phyloP scores from a whole-genome alignment of 164 flowering plant species.

The Vitis amurensis region DNA sequence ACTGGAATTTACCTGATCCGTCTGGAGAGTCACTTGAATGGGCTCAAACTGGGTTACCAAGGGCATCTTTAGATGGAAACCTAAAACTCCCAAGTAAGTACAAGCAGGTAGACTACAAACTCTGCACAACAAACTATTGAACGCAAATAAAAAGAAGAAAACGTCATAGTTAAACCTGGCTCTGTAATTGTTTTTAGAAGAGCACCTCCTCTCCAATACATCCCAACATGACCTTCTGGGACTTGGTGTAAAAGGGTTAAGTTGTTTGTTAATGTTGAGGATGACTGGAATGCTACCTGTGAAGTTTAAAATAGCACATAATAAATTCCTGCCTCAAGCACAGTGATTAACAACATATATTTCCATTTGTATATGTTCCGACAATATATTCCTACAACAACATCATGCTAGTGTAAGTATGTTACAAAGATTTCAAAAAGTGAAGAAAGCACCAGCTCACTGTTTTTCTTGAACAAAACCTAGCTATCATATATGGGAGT shows the following conservation, averaged over 20 bases:
- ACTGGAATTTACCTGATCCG: slow-evolving; percentile 44
- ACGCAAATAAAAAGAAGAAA: background rate
- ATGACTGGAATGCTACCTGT: slow-evolving; percentile 38
- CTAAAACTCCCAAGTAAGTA: slow-evolving; percentile 24
- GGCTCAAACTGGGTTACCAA: slow-evolving; percentile 68
- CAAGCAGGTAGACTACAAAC: background rate
- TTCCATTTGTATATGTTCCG: background rate
- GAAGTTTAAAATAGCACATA: background rate
- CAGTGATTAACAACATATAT: background rate
- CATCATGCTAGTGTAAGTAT: background rate
- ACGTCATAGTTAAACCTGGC: slow-evolving; percentile 59
- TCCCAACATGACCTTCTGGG: slow-evolving; percentile 99
- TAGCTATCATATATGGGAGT: background rate
- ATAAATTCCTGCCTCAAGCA: background rate
- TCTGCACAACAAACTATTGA: background rate
- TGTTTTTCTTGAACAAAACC: background rate
- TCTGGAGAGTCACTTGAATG: slow-evolving; percentile 79
- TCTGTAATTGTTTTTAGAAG: slow-evolving; percentile 68
- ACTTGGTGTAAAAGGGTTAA: slow-evolving; percentile 82
- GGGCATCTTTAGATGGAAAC: slow-evolving; percentile 74
- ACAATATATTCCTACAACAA: background rate
- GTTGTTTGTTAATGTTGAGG: slow-evolving; percentile 24
- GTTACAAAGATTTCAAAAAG: background rate
- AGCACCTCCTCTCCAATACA: slow-evolving; percentile 98
- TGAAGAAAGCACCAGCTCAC: background rate